A percentile compares a stretch with the other conserved stretches of the same genome.
Evolutionary conservation across 129 eudicot species (phyloP).

Genomic region (Silybum marianum): DNA sequence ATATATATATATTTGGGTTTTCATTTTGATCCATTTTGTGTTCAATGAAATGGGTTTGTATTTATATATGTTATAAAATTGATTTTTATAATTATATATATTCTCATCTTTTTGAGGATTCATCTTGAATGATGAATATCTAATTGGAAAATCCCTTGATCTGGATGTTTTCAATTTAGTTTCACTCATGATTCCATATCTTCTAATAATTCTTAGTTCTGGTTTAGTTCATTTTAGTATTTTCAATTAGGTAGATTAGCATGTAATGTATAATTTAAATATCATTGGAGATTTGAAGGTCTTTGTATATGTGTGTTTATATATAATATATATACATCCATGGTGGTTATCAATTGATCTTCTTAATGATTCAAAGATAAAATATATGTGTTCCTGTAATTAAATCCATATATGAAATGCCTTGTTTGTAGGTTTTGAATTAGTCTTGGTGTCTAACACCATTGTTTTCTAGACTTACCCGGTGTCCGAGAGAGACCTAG

Average conservation of each 20-base stretch:
- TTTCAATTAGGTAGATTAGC: too few relatives aligned
- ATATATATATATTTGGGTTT: neutral
- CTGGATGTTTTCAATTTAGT: neutral
- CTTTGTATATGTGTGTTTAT: too few relatives aligned
- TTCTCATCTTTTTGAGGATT: neutral
- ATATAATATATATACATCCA: neutral
- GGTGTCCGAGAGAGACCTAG: too few relatives aligned
- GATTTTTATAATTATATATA: neutral
- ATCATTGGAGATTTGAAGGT: too few relatives aligned
- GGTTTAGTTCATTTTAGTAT: too few relatives aligned
- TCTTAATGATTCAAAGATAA: neutral
- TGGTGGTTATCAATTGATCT: neutral
- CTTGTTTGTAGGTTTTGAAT: neutral
- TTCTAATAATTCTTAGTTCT: too few relatives aligned
- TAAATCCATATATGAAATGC: neutral
- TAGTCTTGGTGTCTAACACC: too few relatives aligned
- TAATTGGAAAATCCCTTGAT: neutral
- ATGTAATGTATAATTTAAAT: too few relatives aligned
- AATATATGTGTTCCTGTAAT: neutral
- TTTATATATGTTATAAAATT: neutral
- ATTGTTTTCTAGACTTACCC: too few relatives aligned
- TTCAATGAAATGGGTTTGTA: neutral
- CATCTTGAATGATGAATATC: neutral
- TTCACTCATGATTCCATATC: neutral
- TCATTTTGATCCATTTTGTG: neutral